Evolutionary conservation across 2,329 filamentous ascomycete species (phyloP).

Genomic region (Sclerotinia trifoliorum): DNA sequence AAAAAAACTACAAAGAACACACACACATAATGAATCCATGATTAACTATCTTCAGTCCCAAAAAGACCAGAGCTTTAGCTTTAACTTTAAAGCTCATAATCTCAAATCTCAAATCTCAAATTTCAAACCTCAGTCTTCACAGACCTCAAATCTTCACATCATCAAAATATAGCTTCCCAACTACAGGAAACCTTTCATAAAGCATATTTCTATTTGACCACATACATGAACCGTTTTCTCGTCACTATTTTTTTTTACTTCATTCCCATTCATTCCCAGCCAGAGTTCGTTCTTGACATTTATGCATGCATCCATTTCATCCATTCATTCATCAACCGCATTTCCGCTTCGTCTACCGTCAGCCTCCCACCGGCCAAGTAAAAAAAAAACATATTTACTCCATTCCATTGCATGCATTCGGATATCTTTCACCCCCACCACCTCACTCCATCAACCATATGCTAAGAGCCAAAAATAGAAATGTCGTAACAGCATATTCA

Average conservation of each 20-base stretch:
- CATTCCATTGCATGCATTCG: not conserved
- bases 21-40: not conserved
- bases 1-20: not conserved
- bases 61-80: no score
- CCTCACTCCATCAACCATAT: slow-evolving; percentile 5
- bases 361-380: not conserved
- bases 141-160: not conserved
- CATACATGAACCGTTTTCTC: not conserved
- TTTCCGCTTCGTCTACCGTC: not conserved
- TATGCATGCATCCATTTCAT: not conserved
- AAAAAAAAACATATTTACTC: slow-evolving; percentile 5
- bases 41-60: no score
- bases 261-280: not conserved
- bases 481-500: not conserved
- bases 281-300: not conserved
- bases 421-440: not conserved
- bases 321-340: not conserved
- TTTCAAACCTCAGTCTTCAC: not conserved
- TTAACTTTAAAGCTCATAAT: no score
- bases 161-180: not conserved
- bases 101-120: not conserved
- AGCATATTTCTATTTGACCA: not conserved
- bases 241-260: not conserved
- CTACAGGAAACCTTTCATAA: not conserved
- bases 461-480: slow-evolving; percentile 2